Percentiles rank a stretch among this genome's conserved stretches.
phyloP scores from a whole-genome alignment of 2,329 filamentous ascomycete genomes.

The Teratosphaeria epicoccoides region DNA sequence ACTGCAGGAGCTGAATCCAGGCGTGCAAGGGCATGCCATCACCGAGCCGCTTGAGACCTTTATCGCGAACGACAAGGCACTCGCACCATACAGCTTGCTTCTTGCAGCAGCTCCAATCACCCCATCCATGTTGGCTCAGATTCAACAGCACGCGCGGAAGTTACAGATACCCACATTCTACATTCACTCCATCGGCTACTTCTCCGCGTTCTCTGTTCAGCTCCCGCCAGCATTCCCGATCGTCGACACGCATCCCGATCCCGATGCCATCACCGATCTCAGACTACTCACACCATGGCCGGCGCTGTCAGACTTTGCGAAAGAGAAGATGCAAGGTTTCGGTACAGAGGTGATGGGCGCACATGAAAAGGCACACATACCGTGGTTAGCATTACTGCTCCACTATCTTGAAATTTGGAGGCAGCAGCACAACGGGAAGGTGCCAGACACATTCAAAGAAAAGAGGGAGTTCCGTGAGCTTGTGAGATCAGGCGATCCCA shows the following conservation, averaged over 20 bases:
- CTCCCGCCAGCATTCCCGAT: slow-evolving; percentile 76
- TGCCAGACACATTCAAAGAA: slow-evolving; percentile 68
- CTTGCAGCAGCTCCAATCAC: slow-evolving; percentile 51
- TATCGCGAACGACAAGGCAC: slow-evolving; percentile 29
- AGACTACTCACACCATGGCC: slow-evolving; percentile 78
- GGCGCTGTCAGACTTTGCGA: slow-evolving; percentile 59
- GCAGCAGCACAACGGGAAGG: slow-evolving; percentile 52
- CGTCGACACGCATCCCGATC: slow-evolving; percentile 89
- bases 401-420: slow-evolving; percentile 79
- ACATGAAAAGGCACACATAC: slow-evolving; percentile 83
- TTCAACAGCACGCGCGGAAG: slow-evolving; percentile 41
- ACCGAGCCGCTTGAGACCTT: slow-evolving; percentile 41
- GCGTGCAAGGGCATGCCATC: slow-evolving; percentile 67
- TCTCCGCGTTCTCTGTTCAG: slow-evolving; percentile 73
- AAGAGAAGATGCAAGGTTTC: slow-evolving; percentile 51
- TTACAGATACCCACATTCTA: slow-evolving; percentile 65
- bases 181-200: slow-evolving; percentile 84
- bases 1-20: slow-evolving; percentile 81
- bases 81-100: slow-evolving; percentile 48
- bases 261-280: slow-evolving; percentile 73
- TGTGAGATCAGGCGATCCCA: slow-evolving; percentile 61
- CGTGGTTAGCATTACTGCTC: slow-evolving; percentile 72
- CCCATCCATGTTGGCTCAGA: slow-evolving; percentile 38
- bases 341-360: slow-evolving; percentile 57
- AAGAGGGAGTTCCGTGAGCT: slow-evolving; percentile 72